Evolutionary conservation across 2,329 filamentous ascomycete genomes (phyloP).

Genomic region (Penicillium occitanis): DNA sequence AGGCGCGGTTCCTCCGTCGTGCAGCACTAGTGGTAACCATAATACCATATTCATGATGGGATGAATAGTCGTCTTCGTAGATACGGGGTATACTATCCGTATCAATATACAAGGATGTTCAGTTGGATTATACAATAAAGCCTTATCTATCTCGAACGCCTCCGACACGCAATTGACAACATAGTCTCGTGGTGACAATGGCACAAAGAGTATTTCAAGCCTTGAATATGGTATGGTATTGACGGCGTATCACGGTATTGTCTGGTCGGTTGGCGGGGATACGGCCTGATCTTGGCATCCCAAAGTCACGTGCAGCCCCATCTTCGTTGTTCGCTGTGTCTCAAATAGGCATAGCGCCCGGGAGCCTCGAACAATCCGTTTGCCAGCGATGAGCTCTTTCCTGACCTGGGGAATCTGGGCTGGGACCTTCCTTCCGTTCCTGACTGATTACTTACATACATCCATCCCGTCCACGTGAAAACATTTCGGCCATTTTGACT

Average conservation of each 20-base stretch:
- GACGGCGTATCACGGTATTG: neutral
- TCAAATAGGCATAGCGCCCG: neutral
- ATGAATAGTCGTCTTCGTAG: neutral
- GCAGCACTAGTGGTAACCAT: slow-evolving; percentile 8
- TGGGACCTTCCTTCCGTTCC: neutral
- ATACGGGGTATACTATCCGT: neutral
- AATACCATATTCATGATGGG: neutral
- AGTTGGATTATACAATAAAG: neutral
- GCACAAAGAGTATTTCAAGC: neutral
- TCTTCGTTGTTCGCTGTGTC: neutral
- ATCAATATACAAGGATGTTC: neutral
- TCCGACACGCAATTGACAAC: neutral
- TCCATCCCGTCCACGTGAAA: neutral
- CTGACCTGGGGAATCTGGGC: neutral
- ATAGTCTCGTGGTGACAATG: neutral
- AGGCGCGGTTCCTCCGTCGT: slow-evolving; percentile 4
- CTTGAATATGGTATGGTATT: neutral
- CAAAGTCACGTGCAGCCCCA: neutral
- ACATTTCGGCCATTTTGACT: too few species aligned
- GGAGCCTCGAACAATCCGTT: neutral
- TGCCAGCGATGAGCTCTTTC: neutral
- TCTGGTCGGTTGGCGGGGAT: slow-evolving; percentile 6
- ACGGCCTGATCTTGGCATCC: neutral
- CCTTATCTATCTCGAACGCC: neutral
- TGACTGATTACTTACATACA: neutral